Percentiles rank a stretch among this genome's conserved stretches.
Conservation (phyloP, 1,284 basidiomycete genomes). For the Sphaerobolus stellatus region DNA sequence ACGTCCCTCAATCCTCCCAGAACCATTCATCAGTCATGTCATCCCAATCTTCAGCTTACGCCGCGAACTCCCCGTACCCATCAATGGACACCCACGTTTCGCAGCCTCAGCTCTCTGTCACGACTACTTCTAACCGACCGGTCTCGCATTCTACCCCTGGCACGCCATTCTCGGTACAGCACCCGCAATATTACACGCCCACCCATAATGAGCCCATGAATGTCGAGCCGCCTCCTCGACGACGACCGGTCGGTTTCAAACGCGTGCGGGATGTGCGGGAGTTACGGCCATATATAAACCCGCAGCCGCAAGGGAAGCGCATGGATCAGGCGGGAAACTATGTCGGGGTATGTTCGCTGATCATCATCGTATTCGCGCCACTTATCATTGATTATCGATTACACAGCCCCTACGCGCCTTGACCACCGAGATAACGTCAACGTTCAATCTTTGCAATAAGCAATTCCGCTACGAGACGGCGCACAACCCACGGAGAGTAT, state of each 20-base stretch:
- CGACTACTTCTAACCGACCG: constrained; percentile 14
- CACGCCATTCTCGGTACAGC: constrained; percentile 61
- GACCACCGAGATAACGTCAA: constrained; percentile 83
- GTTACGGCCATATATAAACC: constrained; percentile 65
- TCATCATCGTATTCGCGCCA: constrained; percentile 6
- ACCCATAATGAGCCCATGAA: constrained; percentile 62
- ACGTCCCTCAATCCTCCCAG: constrained; percentile 7
- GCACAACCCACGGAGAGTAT: constrained; percentile 88
- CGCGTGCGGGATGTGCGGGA: constrained; percentile 69
- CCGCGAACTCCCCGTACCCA: constrained; percentile 47
- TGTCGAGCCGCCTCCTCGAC: constrained; percentile 69
- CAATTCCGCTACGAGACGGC: constrained; percentile 89
- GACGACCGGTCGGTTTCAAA: constrained; percentile 67
- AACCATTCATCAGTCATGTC: constrained; percentile 10
- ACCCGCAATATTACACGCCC: constrained; percentile 50
- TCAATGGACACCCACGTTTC: constrained; percentile 41
- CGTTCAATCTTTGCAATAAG: constrained; percentile 90
- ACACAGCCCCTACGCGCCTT: constrained; percentile 81
- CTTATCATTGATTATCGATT: constrained; percentile 15
- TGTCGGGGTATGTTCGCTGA: constrained; percentile 53
- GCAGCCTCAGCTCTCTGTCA: constrained; percentile 46
- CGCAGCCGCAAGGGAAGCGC: constrained; percentile 56
- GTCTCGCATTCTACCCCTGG: constrained; percentile 51
- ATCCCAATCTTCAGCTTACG: constrained; percentile 9
- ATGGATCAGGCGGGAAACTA: constrained; percentile 64